phyloP scores from a whole-genome alignment of 495 filamentous ascomycete species.

The Barbatosphaeria neglecta region DNA sequence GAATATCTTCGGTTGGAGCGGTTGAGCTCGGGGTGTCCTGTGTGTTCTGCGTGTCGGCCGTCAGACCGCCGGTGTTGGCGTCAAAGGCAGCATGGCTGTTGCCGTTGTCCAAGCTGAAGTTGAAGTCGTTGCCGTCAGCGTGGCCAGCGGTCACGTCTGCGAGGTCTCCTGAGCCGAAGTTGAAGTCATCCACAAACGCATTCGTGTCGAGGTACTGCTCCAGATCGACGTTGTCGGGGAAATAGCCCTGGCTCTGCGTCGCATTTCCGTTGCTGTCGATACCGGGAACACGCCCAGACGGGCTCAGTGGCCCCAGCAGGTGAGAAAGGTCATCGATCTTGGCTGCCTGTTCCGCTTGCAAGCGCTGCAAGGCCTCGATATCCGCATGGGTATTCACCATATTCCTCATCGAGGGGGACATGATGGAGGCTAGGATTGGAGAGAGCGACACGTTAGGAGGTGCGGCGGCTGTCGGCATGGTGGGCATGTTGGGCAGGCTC shows the following conservation, averaged over 20 bases:
- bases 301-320: constrained; percentile 64
- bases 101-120: constrained; percentile 22
- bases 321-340: constrained; percentile 61
- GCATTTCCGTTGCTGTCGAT: constrained; percentile 37
- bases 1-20: constrained; percentile 32
- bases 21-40: constrained; percentile 30
- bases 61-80: constrained; percentile 1
- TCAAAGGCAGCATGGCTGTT: not conserved
- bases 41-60: constrained; percentile 19
- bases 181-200: constrained; percentile 38
- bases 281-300: constrained; percentile 69
- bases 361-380: constrained; percentile 59
- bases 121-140: constrained; percentile 22
- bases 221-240: constrained; percentile 43
- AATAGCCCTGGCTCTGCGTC: constrained; percentile 22
- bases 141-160: not conserved
- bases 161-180: constrained; percentile 15
- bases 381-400: constrained; percentile 56
- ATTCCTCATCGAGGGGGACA: constrained; percentile 42
- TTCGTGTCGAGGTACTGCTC: constrained; percentile 57
- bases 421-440: constrained; percentile 46
- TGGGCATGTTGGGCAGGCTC: constrained; percentile 7
- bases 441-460: constrained; percentile 32
- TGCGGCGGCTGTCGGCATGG: constrained; percentile 10
- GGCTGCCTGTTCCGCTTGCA: constrained; percentile 60